Evolutionary conservation across 2,329 filamentous ascomycete species (phyloP).

Genomic region (Pseudofabraea citricarpa): DNA sequence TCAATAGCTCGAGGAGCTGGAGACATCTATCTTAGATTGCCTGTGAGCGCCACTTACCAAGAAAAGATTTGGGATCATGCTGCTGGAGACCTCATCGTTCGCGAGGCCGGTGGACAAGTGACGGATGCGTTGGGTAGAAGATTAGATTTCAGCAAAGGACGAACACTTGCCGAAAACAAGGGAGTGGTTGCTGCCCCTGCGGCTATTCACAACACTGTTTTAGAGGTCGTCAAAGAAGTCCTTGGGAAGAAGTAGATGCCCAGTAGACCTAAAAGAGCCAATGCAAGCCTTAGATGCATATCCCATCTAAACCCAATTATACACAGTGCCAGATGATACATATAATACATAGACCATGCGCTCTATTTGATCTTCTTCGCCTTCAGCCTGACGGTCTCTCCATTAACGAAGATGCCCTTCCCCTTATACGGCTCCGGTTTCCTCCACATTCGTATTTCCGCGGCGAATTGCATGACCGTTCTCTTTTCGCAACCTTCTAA

Average conservation of each 20-base stretch:
- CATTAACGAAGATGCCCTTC: slow-evolving; percentile 97
- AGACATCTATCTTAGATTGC: slow-evolving; percentile 89
- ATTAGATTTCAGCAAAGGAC: slow-evolving; percentile 80
- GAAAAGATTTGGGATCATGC: slow-evolving; percentile 99
- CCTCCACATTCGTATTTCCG: slow-evolving; percentile 82
- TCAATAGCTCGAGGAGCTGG: slow-evolving; percentile 91
- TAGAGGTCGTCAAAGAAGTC: slow-evolving; percentile 78
- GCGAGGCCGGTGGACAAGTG: slow-evolving; percentile 88
- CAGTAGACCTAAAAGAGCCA: neutral
- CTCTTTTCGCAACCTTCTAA: slow-evolving; percentile 85
- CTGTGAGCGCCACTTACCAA: slow-evolving; percentile 80
- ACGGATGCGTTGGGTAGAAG: slow-evolving; percentile 82
- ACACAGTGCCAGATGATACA: slow-evolving; percentile 19
- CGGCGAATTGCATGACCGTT: slow-evolving; percentile 85
- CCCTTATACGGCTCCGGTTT: slow-evolving; percentile 97
- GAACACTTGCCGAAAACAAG: slow-evolving; percentile 86
- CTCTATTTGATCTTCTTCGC: slow-evolving; percentile 90
- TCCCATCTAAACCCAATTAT: slow-evolving; percentile 9
- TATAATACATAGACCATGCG: slow-evolving; percentile 3
- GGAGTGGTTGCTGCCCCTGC: slow-evolving; percentile 86
- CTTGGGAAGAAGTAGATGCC: slow-evolving; percentile 42
- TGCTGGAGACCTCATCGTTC: slow-evolving; percentile 87
- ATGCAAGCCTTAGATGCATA: too few relatives aligned
- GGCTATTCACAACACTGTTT: slow-evolving; percentile 68
- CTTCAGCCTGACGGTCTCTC: slow-evolving; percentile 97